Conservation (phyloP, 1,284 basidiomycete species). For the Ustilago esculenta region DNA sequence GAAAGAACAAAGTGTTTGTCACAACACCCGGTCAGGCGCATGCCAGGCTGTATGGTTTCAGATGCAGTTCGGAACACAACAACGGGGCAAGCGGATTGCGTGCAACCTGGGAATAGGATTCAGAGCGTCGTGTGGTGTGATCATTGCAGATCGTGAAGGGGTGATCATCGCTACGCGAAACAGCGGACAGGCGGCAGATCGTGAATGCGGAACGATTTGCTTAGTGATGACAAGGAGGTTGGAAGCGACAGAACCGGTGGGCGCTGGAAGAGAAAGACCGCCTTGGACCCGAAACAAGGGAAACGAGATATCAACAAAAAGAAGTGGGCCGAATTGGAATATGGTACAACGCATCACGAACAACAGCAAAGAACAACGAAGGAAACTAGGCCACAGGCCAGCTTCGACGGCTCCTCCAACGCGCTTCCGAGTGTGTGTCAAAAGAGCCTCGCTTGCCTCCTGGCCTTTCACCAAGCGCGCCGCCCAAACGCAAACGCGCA, state of each 20-base stretch:
- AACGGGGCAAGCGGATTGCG: not conserved
- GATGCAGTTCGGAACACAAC: not conserved
- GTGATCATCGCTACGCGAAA: slow-evolving; percentile 6
- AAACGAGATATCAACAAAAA: slow-evolving; percentile 12
- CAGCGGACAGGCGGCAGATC: not conserved
- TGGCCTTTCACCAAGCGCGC: not conserved
- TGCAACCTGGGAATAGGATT: not conserved
- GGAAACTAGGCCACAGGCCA: not conserved
- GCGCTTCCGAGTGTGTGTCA: not conserved
- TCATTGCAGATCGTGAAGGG: not conserved
- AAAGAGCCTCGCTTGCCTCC: not conserved
- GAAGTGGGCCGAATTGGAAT: slow-evolving; percentile 13
- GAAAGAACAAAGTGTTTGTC: no score
- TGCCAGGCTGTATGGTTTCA: no score
- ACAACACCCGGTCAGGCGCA: no score
- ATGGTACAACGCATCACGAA: slow-evolving; percentile 40
- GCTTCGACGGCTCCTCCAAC: slow-evolving; percentile 5
- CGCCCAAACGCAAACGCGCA: slow-evolving; percentile 2
- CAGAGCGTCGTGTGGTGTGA: not conserved
- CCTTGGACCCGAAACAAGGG: slow-evolving; percentile 10
- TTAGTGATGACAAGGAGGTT: not conserved
- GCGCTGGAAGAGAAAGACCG: slow-evolving; percentile 3
- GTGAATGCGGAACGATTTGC: not conserved
- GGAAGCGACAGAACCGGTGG: not conserved
- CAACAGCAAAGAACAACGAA: slow-evolving; percentile 4